Conservation (phyloP, 768 basidiomycete species). For the Daedaleopsis sinensis region DNA sequence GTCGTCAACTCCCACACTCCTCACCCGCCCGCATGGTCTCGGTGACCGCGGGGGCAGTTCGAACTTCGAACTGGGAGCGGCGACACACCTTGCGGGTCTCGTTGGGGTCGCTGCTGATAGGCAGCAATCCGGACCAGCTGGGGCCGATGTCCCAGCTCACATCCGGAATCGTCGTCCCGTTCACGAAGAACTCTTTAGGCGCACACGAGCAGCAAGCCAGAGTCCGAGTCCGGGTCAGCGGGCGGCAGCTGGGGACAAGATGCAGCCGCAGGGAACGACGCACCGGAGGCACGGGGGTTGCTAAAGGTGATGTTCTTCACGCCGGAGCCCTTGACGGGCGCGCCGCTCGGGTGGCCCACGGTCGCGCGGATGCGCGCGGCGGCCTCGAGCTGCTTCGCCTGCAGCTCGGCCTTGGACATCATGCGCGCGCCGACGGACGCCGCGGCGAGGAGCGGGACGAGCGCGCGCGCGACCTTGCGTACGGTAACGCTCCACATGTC, state of each 20-base stretch:
- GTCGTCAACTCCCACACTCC: slow-evolving; percentile 6
- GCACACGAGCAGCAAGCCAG: too few relatives aligned
- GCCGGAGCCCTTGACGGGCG: slow-evolving; percentile 12
- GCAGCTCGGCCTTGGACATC: slow-evolving; percentile 43
- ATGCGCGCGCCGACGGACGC: slow-evolving; percentile 13
- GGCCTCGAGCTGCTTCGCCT: slow-evolving; percentile 49
- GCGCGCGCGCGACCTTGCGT: slow-evolving; percentile 1
- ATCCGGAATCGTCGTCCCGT: slow-evolving; percentile 65
- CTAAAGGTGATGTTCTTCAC: slow-evolving; percentile 73
- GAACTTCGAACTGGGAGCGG: background rate
- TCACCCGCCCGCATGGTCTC: background rate
- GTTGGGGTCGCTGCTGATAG: slow-evolving; percentile 59
- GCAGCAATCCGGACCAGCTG: slow-evolving; percentile 74
- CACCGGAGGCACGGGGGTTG: slow-evolving; percentile 66
- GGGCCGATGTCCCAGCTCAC: slow-evolving; percentile 77
- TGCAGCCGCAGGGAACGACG: background rate
- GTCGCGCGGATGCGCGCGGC: slow-evolving; percentile 40
- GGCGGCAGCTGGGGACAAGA: too few relatives aligned
- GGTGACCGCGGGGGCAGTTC: background rate
- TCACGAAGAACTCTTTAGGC: slow-evolving; percentile 66
- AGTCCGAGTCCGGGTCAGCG: too few relatives aligned
- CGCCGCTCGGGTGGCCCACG: slow-evolving; percentile 6
- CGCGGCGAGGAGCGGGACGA: slow-evolving; percentile 9
- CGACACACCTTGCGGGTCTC: slow-evolving; percentile 66
- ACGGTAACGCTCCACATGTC: slow-evolving; percentile 6